Evolutionary conservation across 2,329 filamentous ascomycete species (phyloP), one percentile per base, ranked within the genome.

Genomic region (Ustilaginoidea virens): DNA sequence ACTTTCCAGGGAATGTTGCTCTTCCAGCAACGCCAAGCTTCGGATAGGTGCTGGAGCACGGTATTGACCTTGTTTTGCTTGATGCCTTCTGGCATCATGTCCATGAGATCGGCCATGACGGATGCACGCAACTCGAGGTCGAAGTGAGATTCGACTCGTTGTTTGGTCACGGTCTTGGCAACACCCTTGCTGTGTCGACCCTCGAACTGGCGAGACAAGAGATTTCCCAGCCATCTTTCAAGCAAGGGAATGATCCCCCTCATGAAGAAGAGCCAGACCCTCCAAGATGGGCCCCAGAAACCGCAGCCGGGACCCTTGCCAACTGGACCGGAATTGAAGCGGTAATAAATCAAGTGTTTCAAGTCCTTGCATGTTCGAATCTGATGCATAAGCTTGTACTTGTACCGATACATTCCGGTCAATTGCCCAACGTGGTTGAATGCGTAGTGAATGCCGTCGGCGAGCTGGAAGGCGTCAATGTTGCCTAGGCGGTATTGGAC

Each of bases 1-100:
- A 98, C 90, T 61, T 98, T 98, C 90, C 90, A 98, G 1, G 90
- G 90, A 41, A 98, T 98, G 48, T 98, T 98, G 58, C 86, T 94
- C 75, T 98, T 98, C 90, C 90, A 98, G 61, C 90, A 98, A 59
- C 90, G 73, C 90, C 90, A 98, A 10, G 90, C 90, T 60, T 98
- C 90, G 0, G 87, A 96, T 23, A 98, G 60, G 66, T 98, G 92
- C 48, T 96, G 90, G 30, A 98, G 62, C 25, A 98, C 87, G 2
- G 86, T 93, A 54, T 98, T 93, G 53, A 98, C 85, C 60, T 98
- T 98, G 62, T 90, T 98, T 52, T 98, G 90, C 55, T 94, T 94
- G 60, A 98, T 96, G 40, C 90, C 90, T 51, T 98, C 92, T 0
- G 90, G 90, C 90, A 98, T 98, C 92, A 98, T 98, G 47, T 98